These are phyloP conservation scores for Spinacia oleracea DNA, from an alignment of 179 eudicot genomes.

Conservation along the genomic window DNA sequence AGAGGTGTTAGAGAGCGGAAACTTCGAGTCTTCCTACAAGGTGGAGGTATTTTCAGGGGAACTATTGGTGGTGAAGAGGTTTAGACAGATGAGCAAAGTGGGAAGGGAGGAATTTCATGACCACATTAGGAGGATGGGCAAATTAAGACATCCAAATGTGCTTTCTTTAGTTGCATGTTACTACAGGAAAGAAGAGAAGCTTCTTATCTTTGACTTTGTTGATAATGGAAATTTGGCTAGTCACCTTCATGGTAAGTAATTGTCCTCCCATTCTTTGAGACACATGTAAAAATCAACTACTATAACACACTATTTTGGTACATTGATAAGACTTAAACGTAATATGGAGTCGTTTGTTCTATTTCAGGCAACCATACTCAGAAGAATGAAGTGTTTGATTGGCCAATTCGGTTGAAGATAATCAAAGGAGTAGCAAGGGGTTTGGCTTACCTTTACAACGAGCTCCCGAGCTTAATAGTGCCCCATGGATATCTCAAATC, in stretches of 20 bases:
- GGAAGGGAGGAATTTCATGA: slow-evolving; percentile 64
- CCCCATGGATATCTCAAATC: slow-evolving; percentile 50
- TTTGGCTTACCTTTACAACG: slow-evolving; percentile 40
- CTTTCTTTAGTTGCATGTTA: slow-evolving; percentile 70
- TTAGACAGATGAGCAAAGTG: slow-evolving; percentile 62
- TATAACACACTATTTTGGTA: not conserved
- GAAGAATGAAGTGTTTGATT: slow-evolving; percentile 28
- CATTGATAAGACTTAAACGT: not conserved
- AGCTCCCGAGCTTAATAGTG: slow-evolving; percentile 35
- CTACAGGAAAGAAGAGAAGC: slow-evolving; percentile 80
- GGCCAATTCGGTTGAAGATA: slow-evolving; percentile 39
- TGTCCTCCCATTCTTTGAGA: not conserved
- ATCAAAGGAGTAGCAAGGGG: slow-evolving; percentile 50
- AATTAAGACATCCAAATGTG: slow-evolving; percentile 67
- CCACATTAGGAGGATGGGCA: slow-evolving; percentile 62
- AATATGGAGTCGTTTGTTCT: slow-evolving; percentile 11
- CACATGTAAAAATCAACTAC: not conserved
- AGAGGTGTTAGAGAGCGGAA: slow-evolving; percentile 83
- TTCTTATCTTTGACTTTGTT: slow-evolving; percentile 61
- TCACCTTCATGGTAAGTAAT: slow-evolving; percentile 67
- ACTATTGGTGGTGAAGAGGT: slow-evolving; percentile 67
- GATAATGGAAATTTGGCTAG: slow-evolving; percentile 71
- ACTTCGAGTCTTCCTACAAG: slow-evolving; percentile 80
- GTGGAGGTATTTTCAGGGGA: slow-evolving; percentile 52
- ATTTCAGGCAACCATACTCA: slow-evolving; percentile 34